Evolutionary conservation across 805 yeast species (phyloP).

Genomic region (Metschnikowia aberdeeniae): DNA sequence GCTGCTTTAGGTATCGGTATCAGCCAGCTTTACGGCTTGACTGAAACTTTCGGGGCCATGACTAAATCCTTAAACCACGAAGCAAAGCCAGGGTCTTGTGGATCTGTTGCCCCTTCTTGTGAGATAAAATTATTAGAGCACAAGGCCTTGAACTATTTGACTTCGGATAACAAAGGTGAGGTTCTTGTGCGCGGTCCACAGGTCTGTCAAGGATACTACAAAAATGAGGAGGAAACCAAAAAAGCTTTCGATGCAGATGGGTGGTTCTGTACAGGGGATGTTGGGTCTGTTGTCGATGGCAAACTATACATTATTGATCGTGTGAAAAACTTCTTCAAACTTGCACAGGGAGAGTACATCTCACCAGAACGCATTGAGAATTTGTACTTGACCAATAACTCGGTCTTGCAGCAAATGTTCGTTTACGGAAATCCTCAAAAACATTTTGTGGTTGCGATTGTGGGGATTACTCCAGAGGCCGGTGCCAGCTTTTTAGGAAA

Average conservation of each 20-base stretch:
- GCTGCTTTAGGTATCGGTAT: constrained; percentile 55
- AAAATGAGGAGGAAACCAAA: constrained; percentile 50
- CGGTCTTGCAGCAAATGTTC: constrained; percentile 8
- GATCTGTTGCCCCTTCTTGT: constrained; percentile 48
- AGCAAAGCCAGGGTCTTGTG: constrained; percentile 49
- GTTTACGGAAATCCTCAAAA: constrained; percentile 12
- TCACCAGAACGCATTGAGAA: constrained; percentile 75
- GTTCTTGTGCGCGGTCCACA: constrained; percentile 61
- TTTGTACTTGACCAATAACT: constrained; percentile 36
- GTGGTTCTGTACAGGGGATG: constrained; percentile 59
- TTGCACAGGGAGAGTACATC: constrained; percentile 50
- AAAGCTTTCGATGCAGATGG: constrained; percentile 38
- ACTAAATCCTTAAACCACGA: constrained; percentile 40
- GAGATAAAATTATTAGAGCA: constrained; percentile 56
- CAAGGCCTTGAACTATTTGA: constrained; percentile 52
- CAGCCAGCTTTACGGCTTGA: constrained; percentile 67
- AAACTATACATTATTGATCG: constrained; percentile 56
- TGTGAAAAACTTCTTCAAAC: constrained; percentile 72
- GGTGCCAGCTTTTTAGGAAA: constrained; percentile 5
- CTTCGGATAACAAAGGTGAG: constrained; percentile 31
- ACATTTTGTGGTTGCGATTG: constrained; percentile 9
- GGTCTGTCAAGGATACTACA: constrained; percentile 51
- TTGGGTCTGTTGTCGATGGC: constrained; percentile 32
- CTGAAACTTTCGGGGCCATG: constrained; percentile 60
- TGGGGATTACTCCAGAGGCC: constrained; percentile 26